phyloP scores from a whole-genome alignment of 345 rosid genomes.

The Rhodomyrtus tomentosa region DNA sequence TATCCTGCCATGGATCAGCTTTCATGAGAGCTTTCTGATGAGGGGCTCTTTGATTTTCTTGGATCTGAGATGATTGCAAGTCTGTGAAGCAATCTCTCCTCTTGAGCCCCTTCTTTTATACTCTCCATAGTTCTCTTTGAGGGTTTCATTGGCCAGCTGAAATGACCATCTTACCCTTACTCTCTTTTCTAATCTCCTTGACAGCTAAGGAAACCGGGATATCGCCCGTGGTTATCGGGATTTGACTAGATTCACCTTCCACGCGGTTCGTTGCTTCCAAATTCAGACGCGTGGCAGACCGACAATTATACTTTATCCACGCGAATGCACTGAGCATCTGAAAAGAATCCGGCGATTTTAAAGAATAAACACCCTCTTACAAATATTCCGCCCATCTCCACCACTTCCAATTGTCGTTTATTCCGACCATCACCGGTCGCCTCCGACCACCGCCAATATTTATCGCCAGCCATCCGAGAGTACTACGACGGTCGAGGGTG shows the following conservation, averaged over 20 bases:
- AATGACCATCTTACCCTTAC: neutral
- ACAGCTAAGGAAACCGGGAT: neutral
- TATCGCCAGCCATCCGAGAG: too few relatives aligned
- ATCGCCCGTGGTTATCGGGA: neutral
- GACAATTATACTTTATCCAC: neutral
- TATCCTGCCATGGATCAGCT: neutral
- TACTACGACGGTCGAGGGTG: too few relatives aligned
- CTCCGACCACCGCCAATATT: too few relatives aligned
- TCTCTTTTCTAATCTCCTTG: neutral
- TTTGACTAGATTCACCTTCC: neutral
- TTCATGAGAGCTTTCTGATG: neutral
- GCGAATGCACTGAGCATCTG: neutral
- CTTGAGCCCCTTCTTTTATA: neutral
- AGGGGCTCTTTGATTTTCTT: neutral
- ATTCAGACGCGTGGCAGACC: neutral
- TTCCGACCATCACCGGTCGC: too few relatives aligned
- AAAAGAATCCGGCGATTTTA: neutral
- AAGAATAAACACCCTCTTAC: too few relatives aligned
- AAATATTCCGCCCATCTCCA: too few relatives aligned
- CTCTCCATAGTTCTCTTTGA: neutral
- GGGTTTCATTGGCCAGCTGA: neutral
- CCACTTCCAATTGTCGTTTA: too few relatives aligned
- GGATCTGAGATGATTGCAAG: neutral
- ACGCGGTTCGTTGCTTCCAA: neutral
- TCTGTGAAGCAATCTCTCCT: neutral